Conservation (phyloP, 352 stramenopile genomes). For the Paralagenidium karlingii region DNA sequence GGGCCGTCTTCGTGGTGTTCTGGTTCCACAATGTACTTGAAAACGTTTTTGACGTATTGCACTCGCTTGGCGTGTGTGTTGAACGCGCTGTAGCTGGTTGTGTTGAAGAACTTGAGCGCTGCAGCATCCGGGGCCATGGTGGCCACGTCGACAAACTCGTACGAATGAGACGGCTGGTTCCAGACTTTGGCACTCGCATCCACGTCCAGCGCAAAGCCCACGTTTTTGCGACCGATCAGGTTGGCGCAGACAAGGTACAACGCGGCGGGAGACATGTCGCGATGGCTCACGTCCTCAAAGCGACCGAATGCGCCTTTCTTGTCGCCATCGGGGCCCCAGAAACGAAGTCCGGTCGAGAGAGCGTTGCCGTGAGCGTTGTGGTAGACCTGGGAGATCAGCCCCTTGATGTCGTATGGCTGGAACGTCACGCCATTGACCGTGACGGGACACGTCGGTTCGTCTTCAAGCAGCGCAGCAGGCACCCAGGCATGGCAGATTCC, state of each 20-base stretch:
- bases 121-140: conserved; percentile 8
- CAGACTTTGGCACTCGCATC: not conserved
- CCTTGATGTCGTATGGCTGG: conserved; percentile 9
- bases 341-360: not conserved
- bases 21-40: conserved; percentile 28
- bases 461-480: not conserved
- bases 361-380: conserved; percentile 1
- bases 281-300: not conserved
- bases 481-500: conserved; percentile 2
- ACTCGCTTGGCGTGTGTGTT: conserved; percentile 15
- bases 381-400: conserved; percentile 4
- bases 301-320: conserved; percentile 12
- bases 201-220: not conserved
- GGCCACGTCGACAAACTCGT: conserved; percentile 15
- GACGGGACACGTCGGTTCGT: not conserved
- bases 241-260: conserved; percentile 4
- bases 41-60: conserved; percentile 21
- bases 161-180: conserved; percentile 13
- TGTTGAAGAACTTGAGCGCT: conserved; percentile 7
- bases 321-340: conserved; percentile 1
- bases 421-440: conserved; percentile 11
- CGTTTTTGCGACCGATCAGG: not conserved
- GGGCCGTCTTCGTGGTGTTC: conserved; percentile 16
- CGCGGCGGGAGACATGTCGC: not conserved
- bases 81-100: conserved; percentile 10